Evolutionary conservation across 164 flowering plant species (phyloP).

Genomic region (Houttuynia cordata): DNA sequence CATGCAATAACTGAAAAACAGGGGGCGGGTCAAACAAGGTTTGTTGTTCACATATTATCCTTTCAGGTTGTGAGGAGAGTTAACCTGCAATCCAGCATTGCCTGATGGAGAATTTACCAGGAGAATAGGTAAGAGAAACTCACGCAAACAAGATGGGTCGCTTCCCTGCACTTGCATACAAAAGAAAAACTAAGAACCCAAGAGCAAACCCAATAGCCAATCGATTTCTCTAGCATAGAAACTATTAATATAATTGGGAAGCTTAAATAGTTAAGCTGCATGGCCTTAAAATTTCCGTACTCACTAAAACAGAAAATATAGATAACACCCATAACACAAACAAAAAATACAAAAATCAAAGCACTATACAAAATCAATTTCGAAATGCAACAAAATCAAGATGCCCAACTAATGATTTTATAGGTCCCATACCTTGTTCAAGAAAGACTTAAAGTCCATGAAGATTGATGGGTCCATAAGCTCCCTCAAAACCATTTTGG

Average conservation of each 20-base stretch:
- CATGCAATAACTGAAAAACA: neutral
- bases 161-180: conserved; percentile 51
- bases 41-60: too few species aligned
- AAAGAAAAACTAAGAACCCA: conserved; percentile 2
- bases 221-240: neutral
- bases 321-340: too few species aligned
- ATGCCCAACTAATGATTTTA: neutral
- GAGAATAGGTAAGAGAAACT: conserved; percentile 57
- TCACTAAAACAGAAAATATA: too few species aligned
- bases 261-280: too few species aligned
- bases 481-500: conserved; percentile 87
- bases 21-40: neutral
- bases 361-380: neutral
- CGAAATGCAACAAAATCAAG: neutral
- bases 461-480: conserved; percentile 83
- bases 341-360: neutral
- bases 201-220: neutral
- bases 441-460: conserved; percentile 68
- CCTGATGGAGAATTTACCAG: conserved; percentile 48
- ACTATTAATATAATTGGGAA: too few species aligned
- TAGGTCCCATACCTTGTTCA: conserved; percentile 48
- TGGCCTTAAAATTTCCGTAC: too few species aligned
- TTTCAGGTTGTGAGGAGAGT: conserved; percentile 1
- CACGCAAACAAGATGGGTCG: conserved; percentile 93
- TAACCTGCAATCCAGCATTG: conserved; percentile 76